phyloP scores from a whole-genome alignment of 148 eudicot species.

The Bassia scoparia region DNA sequence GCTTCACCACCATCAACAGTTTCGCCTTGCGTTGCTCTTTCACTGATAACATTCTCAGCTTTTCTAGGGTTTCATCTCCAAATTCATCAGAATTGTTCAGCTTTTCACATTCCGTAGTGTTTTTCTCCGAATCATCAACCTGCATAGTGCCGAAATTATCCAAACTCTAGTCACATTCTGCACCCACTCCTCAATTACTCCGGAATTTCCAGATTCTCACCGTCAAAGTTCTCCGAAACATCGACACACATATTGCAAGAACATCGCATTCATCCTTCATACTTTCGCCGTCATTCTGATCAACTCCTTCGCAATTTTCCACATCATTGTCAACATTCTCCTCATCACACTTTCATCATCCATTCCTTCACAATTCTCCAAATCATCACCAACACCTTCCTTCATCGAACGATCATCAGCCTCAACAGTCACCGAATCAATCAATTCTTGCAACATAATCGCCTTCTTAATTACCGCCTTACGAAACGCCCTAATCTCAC shows the following conservation, averaged over 20 bases:
- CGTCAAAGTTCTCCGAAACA: neutral
- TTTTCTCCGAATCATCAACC: conserved; percentile 1
- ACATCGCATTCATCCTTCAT: neutral
- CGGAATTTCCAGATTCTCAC: neutral
- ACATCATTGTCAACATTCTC: neutral
- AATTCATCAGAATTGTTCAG: neutral
- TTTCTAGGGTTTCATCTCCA: neutral
- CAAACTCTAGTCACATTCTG: neutral
- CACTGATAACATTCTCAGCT: neutral
- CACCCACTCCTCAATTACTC: neutral
- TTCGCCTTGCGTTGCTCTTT: neutral
- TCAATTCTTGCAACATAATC: conserved; percentile 51
- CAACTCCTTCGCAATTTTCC: neutral
- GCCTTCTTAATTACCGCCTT: conserved; percentile 55
- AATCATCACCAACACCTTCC: neutral
- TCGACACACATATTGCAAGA: neutral
- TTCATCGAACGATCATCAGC: neutral
- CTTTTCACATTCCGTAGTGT: neutral
- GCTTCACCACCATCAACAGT: neutral
- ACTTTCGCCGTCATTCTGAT: neutral
- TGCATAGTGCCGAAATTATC: neutral
- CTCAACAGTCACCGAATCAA: conserved; percentile 36
- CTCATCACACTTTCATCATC: neutral
- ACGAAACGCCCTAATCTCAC: conserved; percentile 47
- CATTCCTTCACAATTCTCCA: neutral